These are phyloP conservation scores for Arthrocladium fulminans DNA, from an alignment of 2,329 filamentous ascomycete genomes.

Conservation along the genomic window DNA sequence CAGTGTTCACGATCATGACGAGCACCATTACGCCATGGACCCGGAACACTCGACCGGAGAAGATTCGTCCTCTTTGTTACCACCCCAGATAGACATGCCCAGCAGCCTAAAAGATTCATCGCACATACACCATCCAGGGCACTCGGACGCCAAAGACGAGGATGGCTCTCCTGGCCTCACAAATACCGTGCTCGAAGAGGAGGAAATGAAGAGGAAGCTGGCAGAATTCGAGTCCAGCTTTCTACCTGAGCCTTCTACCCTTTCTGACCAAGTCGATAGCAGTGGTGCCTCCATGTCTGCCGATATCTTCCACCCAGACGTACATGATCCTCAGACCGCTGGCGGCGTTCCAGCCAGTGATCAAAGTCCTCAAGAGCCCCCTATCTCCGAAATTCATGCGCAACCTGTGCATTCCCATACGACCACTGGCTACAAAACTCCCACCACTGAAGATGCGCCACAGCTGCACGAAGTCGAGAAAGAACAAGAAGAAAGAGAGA, in stretches of 20 bases:
- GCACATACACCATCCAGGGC: slow-evolving; percentile 14
- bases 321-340: not conserved
- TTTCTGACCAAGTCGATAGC: slow-evolving; percentile 22
- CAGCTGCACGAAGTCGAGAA: not conserved
- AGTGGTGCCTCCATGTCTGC: slow-evolving; percentile 22
- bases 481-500: not conserved
- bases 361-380: not conserved
- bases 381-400: not conserved
- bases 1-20: slow-evolving; percentile 14
- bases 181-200: slow-evolving; percentile 42
- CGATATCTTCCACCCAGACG: not conserved
- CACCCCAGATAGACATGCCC: slow-evolving; percentile 15
- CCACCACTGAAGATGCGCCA: slow-evolving; percentile 17
- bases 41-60: not conserved
- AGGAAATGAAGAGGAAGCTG: slow-evolving; percentile 50
- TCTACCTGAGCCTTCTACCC: slow-evolving; percentile 45
- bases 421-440: slow-evolving; percentile 25
- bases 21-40: not conserved
- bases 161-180: not conserved
- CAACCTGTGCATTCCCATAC: slow-evolving; percentile 13
- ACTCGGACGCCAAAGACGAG: slow-evolving; percentile 12
- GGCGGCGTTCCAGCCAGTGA: not conserved
- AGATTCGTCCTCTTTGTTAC: slow-evolving; percentile 12
- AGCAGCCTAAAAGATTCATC: slow-evolving; percentile 18
- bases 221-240: slow-evolving; percentile 58